phyloP scores from a whole-genome alignment of 2,329 filamentous ascomycete species.

The Aspergillus cejpii region DNA sequence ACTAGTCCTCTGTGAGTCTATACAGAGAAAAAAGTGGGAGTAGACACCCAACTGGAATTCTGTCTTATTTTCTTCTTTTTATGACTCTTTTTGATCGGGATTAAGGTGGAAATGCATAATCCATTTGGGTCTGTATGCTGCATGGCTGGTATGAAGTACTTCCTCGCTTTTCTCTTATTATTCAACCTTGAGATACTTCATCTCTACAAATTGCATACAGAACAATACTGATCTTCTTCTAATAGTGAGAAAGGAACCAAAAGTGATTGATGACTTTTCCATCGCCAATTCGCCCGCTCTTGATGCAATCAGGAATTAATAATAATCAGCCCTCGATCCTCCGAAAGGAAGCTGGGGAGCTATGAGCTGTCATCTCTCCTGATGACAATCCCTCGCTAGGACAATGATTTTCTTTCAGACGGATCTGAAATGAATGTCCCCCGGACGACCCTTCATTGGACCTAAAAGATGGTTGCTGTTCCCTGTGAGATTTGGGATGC shows the following conservation, averaged over 20 bases:
- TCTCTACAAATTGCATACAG: no score
- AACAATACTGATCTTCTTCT: no score
- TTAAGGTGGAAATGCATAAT: not conserved
- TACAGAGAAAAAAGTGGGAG: no score
- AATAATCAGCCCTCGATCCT: not conserved
- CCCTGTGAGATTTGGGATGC: not conserved
- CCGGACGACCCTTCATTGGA: constrained; percentile 1
- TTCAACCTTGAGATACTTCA: not conserved
- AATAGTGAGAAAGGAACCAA: no score
- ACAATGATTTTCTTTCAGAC: not conserved
- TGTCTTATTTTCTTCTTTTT: constrained; percentile 4
- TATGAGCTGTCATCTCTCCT: not conserved
- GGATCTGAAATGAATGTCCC: not conserved
- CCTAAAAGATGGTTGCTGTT: not conserved
- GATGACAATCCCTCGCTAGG: not conserved
- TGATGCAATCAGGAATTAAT: not conserved
- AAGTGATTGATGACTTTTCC: not conserved
- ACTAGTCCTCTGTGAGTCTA: no score
- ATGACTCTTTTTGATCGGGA: not conserved
- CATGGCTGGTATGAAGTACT: no score
- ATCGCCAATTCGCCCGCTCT: not conserved
- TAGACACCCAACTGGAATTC: constrained; percentile 1
- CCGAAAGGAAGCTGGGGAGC: not conserved
- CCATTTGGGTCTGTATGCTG: not conserved
- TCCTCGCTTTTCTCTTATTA: not conserved